Evolutionary conservation across 2,329 filamentous ascomycete genomes (phyloP), one percentile per base, ranked within the genome.

Genomic region (Gnomoniopsis smithogilvyi): DNA sequence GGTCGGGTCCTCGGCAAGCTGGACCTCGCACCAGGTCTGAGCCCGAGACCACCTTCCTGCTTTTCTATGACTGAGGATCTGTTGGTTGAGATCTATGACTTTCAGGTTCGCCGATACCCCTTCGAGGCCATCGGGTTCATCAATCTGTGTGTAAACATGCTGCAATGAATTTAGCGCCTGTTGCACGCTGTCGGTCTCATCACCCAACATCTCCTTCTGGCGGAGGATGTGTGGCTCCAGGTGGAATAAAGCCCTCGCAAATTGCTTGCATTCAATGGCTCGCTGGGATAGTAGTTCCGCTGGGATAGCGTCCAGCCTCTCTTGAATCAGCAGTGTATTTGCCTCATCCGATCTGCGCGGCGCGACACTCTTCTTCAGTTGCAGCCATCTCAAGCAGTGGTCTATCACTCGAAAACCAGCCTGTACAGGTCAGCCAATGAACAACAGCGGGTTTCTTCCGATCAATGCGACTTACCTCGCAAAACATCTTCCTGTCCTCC

Each of bases 1-100:
- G 55, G 88, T 80, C 0, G 94, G 93, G 49, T 89, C 82, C 66
- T 95, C 87, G 2, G 90, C 88, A 36, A 98, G 80, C 63, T 93
- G 88, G 64, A 96, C 87, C 70, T 99, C 93, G 72, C 97, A 98
- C 95, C 96, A 99, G 63, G 91, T 96, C 74, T 98, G 95, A 24
- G 93, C 95, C 54, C 94, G 91, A 17, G 91, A 88, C 93, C 95
- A 99, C 63, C 93, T 83, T 3, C 95, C 95, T 21, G 93, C 91
- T 72, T 96, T 98, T 59, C 90, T 86, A 74, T 99, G 92, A 67
- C 96, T 92, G 57, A 97, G 80, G 34, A 97, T 89, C 70, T 98
- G 93, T 70, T 97, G 94, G 61, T 96, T 90, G 52, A 97, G 88
- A 64, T 96, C 91, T n/a, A 98, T 78, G 12, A 92, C 86, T 60